Base-by-base conservation (phyloP, 2,329 filamentous ascomycete species). In the Cladosporium cucumerinum region DNA sequence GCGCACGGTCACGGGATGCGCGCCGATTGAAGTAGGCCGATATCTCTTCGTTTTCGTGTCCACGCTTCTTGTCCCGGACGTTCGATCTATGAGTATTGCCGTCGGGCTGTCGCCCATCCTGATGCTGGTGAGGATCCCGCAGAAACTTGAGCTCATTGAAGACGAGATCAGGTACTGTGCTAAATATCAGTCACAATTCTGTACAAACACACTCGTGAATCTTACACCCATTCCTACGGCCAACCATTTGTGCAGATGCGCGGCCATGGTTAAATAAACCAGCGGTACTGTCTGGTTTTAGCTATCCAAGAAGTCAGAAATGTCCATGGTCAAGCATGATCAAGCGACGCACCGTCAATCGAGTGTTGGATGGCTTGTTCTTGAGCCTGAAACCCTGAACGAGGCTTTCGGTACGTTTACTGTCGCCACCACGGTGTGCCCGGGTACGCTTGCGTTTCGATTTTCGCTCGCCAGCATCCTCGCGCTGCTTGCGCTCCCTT, bases 141-240 rank as follows among this genome's bases (percentile, higher is more conserved):
- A 84, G 69, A 66, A 83, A 84, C 26, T 75, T 78, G 79, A 83
- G 81, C 69, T 83, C 80, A 30, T 81, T 81, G 72, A 84, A 84
- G 30, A 80, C 79, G 48, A 83, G 75, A 71, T 84, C 81, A 30
- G 82, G 82, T 59, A 84, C 82, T 84, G 69, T 60, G 61, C 74
- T 65, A 76, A 69, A 49, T 16, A 11, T 63, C 67, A 68, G 64
- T 62, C 64, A 63, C 26, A 2, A 12, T 10, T 32, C 21, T 5
- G 21, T 21, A 26, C n/a, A 12, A 12, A 30, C 18, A 21, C 8
- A 32, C 21, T 16, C 11, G 21, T 26, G 16, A 2, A 71, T 81
- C 82, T 72, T 69, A 75, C 74, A 66, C 52, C 73, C 73, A 21
- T 62, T 65, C 23, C 80, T 80, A 70, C 75, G 75, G 25, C 79